Percentiles rank a stretch among this genome's conserved stretches.
Evolutionary conservation across 148 eudicot genomes (phyloP).

Genomic region (Cornus controversa): DNA sequence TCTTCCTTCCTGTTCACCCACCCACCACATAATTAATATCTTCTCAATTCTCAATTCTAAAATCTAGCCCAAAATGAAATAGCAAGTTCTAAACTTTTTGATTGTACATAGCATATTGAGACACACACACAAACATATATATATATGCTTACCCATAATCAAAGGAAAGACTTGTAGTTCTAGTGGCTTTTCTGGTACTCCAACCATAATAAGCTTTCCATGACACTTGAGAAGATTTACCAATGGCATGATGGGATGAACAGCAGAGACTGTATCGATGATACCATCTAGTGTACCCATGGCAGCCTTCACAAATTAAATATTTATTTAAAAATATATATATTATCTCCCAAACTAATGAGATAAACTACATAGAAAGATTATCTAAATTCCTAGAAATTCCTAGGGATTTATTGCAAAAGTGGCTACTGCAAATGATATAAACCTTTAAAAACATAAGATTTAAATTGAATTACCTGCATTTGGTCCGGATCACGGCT

Average conservation of each 20-base stretch:
- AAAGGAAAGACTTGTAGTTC: neutral
- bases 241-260: neutral
- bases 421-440: neutral
- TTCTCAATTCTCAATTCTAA: neutral
- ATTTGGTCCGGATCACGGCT: constrained; percentile 19
- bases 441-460: no score
- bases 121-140: no score
- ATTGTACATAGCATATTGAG: neutral
- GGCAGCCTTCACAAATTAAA: neutral
- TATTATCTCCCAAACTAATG: neutral
- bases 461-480: constrained; percentile 11
- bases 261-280: neutral
- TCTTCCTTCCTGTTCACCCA: neutral
- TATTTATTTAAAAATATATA: no score
- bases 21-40: neutral
- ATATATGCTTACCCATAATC: neutral
- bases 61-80: neutral
- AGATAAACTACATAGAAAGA: neutral
- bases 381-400: neutral
- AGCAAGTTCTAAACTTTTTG: neutral
- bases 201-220: neutral
- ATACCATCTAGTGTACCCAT: neutral
- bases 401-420: neutral
- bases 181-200: constrained; percentile 1
- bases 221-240: neutral